Evolutionary conservation across 495 filamentous ascomycete genomes (phyloP), one percentile per base, ranked within the genome.

Genomic region (Paragyromitra xinjiangensis): DNA sequence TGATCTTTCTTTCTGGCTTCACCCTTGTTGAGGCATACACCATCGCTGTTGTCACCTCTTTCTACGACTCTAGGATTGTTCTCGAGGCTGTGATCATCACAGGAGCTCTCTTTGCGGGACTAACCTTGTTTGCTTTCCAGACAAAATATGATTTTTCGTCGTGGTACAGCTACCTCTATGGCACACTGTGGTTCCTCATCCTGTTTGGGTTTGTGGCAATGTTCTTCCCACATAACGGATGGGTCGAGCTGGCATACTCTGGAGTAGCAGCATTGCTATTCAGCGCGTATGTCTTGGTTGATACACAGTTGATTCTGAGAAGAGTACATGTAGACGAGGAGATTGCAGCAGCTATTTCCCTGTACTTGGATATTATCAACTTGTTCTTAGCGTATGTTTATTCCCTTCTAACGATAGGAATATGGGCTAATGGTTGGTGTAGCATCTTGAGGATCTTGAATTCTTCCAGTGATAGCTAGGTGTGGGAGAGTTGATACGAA

Each of bases 321-420:
- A 93, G 95, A 83, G 94, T 97, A 81, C 96, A 99, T 82, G 94
- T 97, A 65, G 95, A 99, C 85, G 95, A 99, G 88, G 95, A 99
- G 88, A 98, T 99, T 83, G 94, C 94, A 0, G 95, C 95, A 63
- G 91, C 94, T 0, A 97, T 99, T 82, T 93, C 92, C 81, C 88
- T 99, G 61, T 99, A 99, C 83, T 86, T 99, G 51, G 95, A 99
- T 84, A 90, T 99, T 79, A 91, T 99, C 85, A 99, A 99, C 86
- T 84, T 99, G 79, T 99, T 99, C 89, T 85, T 99, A 76, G 91
- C 92, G 80, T 81, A 74, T 40, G 79, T 81, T 34, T 22, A 22
- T 56, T 56, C 51, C 69, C 51, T 40, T 0, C 6, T 26, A 4
- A 16, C 34, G 6, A 42, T 16, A 6, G 48, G 53, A 26, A 56